These are phyloP conservation scores for Pleurotus eryngii DNA, from an alignment of 768 basidiomycete species.

Conservation along the genomic window DNA sequence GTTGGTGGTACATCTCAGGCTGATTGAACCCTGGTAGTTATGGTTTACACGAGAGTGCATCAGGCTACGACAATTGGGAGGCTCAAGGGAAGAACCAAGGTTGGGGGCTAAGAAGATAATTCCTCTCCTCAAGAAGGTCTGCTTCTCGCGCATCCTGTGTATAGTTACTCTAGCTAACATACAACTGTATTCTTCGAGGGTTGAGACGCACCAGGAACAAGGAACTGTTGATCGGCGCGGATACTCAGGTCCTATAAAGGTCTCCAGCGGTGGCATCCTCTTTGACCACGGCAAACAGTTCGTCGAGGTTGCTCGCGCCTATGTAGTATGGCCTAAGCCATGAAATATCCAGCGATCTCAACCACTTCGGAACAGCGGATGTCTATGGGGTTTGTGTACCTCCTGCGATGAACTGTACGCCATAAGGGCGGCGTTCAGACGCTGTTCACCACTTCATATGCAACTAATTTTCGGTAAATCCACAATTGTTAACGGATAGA, in stretches of 20 bases:
- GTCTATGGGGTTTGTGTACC: neutral
- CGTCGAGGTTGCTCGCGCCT: neutral
- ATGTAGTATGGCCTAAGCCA: neutral
- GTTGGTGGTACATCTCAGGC: neutral
- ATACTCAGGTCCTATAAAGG: constrained; percentile 26
- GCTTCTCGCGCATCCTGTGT: too few relatives aligned
- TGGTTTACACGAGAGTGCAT: constrained; percentile 41
- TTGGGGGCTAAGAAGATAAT: constrained; percentile 42
- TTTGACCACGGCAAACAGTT: neutral
- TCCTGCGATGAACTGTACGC: neutral
- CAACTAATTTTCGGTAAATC: constrained; percentile 34
- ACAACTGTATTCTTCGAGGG: neutral
- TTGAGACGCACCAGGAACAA: constrained; percentile 30
- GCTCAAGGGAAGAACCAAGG: constrained; percentile 33
- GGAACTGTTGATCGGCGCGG: constrained; percentile 28
- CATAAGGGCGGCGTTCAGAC: constrained; percentile 52
- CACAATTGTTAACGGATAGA: constrained; percentile 34
- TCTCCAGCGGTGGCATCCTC: constrained; percentile 11
- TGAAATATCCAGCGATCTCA: neutral
- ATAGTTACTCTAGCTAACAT: neutral
- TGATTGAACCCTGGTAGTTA: constrained; percentile 9
- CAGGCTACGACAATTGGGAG: constrained; percentile 48
- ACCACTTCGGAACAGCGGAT: neutral
- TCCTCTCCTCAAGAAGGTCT: constrained; percentile 42
- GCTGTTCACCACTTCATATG: constrained; percentile 50